Conservation (phyloP, 2,329 filamentous ascomycete genomes). For the Fusarium abutilonis region DNA sequence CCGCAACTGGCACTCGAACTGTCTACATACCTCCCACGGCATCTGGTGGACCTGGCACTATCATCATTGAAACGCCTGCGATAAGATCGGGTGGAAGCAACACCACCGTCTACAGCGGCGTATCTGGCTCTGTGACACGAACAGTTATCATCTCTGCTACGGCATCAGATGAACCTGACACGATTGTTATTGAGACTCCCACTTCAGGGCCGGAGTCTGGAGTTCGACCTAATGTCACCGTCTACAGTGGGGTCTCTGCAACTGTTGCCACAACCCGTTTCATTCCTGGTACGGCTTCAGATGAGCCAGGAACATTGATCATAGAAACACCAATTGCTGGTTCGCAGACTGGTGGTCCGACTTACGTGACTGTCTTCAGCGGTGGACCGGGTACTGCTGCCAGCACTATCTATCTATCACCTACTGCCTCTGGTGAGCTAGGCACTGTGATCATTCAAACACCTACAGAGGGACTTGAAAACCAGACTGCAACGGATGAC, state of each 20-base stretch:
- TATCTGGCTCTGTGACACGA: not conserved
- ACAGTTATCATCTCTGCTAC: constrained; percentile 5
- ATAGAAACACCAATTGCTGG: constrained; percentile 6
- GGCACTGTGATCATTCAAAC: constrained; percentile 26
- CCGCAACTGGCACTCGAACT: constrained; percentile 4
- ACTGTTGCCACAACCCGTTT: constrained; percentile 2
- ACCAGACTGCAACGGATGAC: not conserved
- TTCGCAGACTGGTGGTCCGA: not conserved
- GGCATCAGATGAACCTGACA: constrained; percentile 1
- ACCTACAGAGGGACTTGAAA: not conserved
- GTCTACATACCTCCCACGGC: not conserved
- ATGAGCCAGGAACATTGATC: constrained; percentile 7
- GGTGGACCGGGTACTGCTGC: constrained; percentile 1
- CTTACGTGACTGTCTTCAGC: constrained; percentile 7
- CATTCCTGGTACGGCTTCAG: constrained; percentile 1
- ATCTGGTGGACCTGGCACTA: constrained; percentile 11
- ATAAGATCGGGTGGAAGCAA: not conserved
- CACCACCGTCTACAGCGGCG: constrained; percentile 2
- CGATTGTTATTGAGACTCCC: constrained; percentile 9
- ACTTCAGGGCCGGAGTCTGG: not conserved
- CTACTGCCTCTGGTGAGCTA: not conserved
- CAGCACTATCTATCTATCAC: constrained; percentile 5
- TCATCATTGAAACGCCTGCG: constrained; percentile 16
- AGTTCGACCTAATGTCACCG: constrained; percentile 4
- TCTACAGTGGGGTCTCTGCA: constrained; percentile 3